A percentile compares a stretch with the other conserved stretches of the same genome.
Evolutionary conservation across 306 rosid species (phyloP).

Genomic region (Fragaria nilgerrensis): DNA sequence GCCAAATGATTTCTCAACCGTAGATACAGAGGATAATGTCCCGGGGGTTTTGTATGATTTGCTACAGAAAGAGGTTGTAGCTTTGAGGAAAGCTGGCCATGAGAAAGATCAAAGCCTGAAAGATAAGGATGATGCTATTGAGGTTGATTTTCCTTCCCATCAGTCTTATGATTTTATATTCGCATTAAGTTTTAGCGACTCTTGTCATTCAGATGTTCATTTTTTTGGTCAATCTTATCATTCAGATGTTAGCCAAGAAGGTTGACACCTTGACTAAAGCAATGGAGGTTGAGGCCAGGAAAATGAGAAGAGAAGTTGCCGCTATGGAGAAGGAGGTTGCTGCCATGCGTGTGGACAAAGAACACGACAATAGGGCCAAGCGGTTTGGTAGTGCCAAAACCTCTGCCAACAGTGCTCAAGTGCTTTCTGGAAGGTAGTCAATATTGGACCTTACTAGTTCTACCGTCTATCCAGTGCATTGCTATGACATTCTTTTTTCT

Average conservation of each 20-base stretch:
- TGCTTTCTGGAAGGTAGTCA: slow-evolving; percentile 86
- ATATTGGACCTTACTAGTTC: not conserved
- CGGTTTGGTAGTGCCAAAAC: slow-evolving; percentile 68
- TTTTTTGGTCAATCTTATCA: slow-evolving; percentile 26
- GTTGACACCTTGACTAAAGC: slow-evolving; percentile 98
- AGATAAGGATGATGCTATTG: slow-evolving; percentile 96
- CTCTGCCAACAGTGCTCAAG: slow-evolving; percentile 71
- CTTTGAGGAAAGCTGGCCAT: slow-evolving; percentile 84
- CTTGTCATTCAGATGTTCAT: slow-evolving; percentile 52
- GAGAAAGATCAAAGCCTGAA: slow-evolving; percentile 99
- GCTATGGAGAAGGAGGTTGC: slow-evolving; percentile 98
- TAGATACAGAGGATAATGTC: slow-evolving; percentile 72
- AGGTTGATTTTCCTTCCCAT: slow-evolving; percentile 51
- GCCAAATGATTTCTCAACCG: slow-evolving; percentile 59
- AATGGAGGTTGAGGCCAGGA: slow-evolving; percentile 99
- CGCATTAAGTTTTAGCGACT: slow-evolving; percentile 20
- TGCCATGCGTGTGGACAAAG: slow-evolving; percentile 99
- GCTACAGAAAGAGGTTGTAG: slow-evolving; percentile 92
- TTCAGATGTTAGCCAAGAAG: slow-evolving; percentile 96
- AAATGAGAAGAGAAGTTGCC: slow-evolving; percentile 99
- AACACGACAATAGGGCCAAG: slow-evolving; percentile 83
- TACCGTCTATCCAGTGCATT: slow-evolving; percentile 17
- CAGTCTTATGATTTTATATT: slow-evolving; percentile 5
- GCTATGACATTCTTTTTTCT: slow-evolving; percentile 11
- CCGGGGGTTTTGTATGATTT: slow-evolving; percentile 84